Evolutionary conservation across 768 basidiomycete species (phyloP), one percentile per base, ranked within the genome.

Genomic region (Chalciporus pseudorubinellus): DNA sequence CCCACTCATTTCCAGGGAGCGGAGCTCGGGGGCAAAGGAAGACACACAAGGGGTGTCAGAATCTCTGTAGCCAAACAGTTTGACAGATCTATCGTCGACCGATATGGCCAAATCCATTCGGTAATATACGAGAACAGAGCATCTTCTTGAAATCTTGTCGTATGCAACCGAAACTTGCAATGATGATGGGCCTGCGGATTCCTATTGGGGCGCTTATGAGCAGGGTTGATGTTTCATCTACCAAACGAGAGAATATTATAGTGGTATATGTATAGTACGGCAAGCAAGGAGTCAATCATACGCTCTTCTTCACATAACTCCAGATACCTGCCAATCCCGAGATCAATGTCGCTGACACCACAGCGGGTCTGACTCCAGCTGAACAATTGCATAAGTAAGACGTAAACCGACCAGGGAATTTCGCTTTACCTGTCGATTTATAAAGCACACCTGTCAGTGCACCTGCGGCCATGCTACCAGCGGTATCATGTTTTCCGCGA

Each of bases 331-430:
- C 95, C 68, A 85, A 77, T 60, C 85, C 89, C 59, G 93, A 93
- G 72, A 94, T 87, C 59, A 97, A 72, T 45, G 88, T 87, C 50
- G 92, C 93, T 59, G 94, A 89, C 52, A 89, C 89, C 49, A 95
- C 73, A 56, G 92, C 92, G 60, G 95, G 92, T 70, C 78, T 85
- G 52, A 98, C 79, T 56, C 95, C 95, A 74, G 95, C 95, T 98
- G 73, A 66, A 67, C 49, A 69, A 66, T 62, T 59, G 62, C 59
- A 63, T 59, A 63, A 74, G 70, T 72, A 64, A 71, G 62, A 73
- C 74, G 66, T 67, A 64, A 60, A 59, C 49, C 47, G 47, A 57
- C 58, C 49, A 55, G 55, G 65, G 59, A 56, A 59, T 63, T 71
- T 71, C 58, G 61, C 62, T 85, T 65, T 71, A 95, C 95, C 92